Base-by-base conservation (phyloP, 2,329 filamentous ascomycete genomes). In the Botryotinia calthae region DNA sequence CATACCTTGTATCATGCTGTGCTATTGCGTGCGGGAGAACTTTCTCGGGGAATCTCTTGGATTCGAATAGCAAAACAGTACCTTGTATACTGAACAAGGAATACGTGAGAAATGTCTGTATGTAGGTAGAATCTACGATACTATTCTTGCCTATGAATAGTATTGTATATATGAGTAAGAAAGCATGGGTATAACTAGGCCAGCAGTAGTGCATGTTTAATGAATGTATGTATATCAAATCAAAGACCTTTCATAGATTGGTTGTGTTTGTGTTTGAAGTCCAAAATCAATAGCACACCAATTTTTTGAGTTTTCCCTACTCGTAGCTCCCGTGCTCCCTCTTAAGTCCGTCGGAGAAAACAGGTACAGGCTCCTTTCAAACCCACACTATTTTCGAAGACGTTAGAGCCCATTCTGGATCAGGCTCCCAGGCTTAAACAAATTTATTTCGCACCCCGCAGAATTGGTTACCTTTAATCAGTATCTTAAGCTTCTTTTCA, bases 371-470 rank as follows among this genome's bases (percentile, higher is more conserved):
- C 34, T 20, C 28, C 16, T 12, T 54, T 54, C 20, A 22, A 54
- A 28, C 14, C n/a, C 31, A 40, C 31, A 54, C 64, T 42, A 54
- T 56, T 40, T 22, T 48, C 34, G 56, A 67, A 56, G 22, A 54
- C 34, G 65, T 31, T 67, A 67, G 64, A 67, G 48, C 22, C 48
- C 9, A 10, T 14, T 20, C 6, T 28, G 20, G 10, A 68, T 67
- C 25, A 67, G 64, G 64, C 64, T 9, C 46, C 34, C 34, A 68
- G 65, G 65, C 51, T 54, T 54, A 56, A 68, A 56, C 65, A 68
- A 68, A 68, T 68, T 56, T 68, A 68, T 68, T 68, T 68, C n/a
- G 46, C 62, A 72, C 70, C 70, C 70, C 70, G 70, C 70, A 67
- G 62, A 67, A 58, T 44, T 46, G 34, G 28, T 67, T 58, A 44